Percentiles rank a stretch among this genome's conserved stretches.
Conservation (phyloP, 495 filamentous ascomycete genomes). For the Lophiotrema nucula region DNA sequence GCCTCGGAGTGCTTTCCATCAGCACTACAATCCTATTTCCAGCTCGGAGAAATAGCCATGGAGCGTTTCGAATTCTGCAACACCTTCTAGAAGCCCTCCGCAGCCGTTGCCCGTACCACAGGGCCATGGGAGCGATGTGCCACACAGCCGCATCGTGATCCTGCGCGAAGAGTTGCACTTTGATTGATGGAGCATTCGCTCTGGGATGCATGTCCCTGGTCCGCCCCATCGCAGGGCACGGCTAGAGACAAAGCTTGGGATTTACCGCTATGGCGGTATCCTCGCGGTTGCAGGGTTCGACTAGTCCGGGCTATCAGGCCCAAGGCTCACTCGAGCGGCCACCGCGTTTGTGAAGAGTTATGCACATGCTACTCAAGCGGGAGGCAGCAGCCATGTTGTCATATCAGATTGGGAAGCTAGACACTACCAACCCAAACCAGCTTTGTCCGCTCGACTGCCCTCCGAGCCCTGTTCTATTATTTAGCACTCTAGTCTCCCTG, state of each 20-base stretch:
- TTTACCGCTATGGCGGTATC: conserved; percentile 10
- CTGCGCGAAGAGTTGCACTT: neutral
- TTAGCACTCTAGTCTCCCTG: neutral
- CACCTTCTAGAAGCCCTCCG: conserved; percentile 16
- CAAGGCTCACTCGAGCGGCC: conserved; percentile 17
- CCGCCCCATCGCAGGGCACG: neutral
- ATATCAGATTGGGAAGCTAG: neutral
- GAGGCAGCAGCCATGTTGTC: neutral
- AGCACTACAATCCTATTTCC: neutral
- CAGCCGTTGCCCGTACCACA: neutral
- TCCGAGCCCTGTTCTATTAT: neutral
- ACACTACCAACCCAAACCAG: neutral
- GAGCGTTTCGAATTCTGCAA: conserved; percentile 1
- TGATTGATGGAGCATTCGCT: neutral
- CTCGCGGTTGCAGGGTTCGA: conserved; percentile 12
- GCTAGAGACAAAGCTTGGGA: conserved; percentile 14
- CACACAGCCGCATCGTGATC: conserved; percentile 3
- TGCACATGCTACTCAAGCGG: neutral
- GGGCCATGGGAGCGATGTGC: conserved; percentile 2
- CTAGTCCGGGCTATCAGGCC: conserved; percentile 3
- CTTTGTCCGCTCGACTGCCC: too few relatives aligned
- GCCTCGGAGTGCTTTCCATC: neutral
- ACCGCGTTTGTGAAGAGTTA: conserved; percentile 15
- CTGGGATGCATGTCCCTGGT: conserved; percentile 1
- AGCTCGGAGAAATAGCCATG: neutral